These are phyloP conservation scores for Stephanodiscus triporus DNA, from an alignment of 108 stramenopile species.

Conservation along the genomic window DNA sequence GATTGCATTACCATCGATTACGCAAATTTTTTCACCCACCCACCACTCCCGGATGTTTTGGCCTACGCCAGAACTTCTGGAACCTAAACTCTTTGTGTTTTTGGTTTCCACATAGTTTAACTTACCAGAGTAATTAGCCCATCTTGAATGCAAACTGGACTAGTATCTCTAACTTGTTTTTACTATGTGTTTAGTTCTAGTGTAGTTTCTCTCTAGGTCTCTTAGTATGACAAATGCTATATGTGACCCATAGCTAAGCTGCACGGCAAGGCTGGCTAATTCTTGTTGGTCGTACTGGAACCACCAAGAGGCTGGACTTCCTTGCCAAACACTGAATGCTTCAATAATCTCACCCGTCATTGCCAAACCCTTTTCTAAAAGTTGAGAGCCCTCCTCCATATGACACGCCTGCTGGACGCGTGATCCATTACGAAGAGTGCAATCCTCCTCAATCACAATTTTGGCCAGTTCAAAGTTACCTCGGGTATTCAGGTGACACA, in stretches of 20 bases:
- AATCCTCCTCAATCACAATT: slow-evolving; percentile 47
- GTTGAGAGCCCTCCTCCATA: slow-evolving; percentile 56
- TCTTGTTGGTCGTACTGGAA: not conserved
- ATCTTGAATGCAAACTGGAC: too few relatives aligned
- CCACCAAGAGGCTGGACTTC: slow-evolving; percentile 51
- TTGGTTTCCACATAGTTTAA: too few relatives aligned
- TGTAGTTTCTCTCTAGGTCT: too few relatives aligned
- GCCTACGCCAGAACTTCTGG: too few relatives aligned
- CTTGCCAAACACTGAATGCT: slow-evolving; percentile 64
- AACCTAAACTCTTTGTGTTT: too few relatives aligned
- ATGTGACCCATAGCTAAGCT: not conserved
- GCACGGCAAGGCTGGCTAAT: not conserved
- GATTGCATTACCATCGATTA: too few relatives aligned
- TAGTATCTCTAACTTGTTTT: too few relatives aligned
- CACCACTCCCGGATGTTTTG: too few relatives aligned
- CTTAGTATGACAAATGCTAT: too few relatives aligned
- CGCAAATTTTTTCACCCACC: too few relatives aligned
- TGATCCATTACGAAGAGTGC: slow-evolving; percentile 53
- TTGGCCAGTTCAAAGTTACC: slow-evolving; percentile 62
- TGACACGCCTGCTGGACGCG: slow-evolving; percentile 56
- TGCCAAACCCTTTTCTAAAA: slow-evolving; percentile 67
- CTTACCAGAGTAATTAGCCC: too few relatives aligned
- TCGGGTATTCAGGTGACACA: slow-evolving; percentile 67
- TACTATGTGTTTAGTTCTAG: too few relatives aligned
- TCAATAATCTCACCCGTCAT: slow-evolving; percentile 70